These are phyloP conservation scores for Aspergillus udagawae DNA, from an alignment of 2,329 filamentous ascomycete genomes.

Conservation along the genomic window DNA sequence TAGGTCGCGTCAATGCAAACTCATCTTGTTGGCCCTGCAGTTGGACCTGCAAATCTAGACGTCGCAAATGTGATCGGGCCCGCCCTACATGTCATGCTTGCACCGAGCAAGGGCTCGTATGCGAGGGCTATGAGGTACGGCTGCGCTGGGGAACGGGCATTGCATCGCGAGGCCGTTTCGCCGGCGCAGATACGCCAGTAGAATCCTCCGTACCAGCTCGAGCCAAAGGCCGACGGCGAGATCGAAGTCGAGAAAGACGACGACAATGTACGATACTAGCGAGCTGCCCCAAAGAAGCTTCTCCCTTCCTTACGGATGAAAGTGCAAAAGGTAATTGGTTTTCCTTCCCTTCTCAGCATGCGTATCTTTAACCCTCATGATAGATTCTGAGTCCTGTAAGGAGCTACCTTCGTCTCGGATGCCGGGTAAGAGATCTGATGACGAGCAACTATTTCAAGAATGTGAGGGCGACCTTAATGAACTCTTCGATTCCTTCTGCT, in stretches of 20 bases:
- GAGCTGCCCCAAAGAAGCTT: not conserved
- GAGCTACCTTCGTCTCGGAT: not conserved
- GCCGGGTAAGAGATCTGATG: slow-evolving; percentile 1
- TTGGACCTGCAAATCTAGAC: slow-evolving; percentile 29
- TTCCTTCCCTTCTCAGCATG: not conserved
- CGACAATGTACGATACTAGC: not conserved
- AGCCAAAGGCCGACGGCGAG: slow-evolving; percentile 22
- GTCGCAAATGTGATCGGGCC: slow-evolving; percentile 25
- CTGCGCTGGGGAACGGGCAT: slow-evolving; percentile 29
- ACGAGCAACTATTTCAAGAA: slow-evolving; percentile 20
- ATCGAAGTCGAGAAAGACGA: slow-evolving; percentile 18
- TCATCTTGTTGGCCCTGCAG: not conserved
- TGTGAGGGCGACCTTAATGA: slow-evolving; percentile 20
- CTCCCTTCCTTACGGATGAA: not conserved
- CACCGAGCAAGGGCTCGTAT: slow-evolving; percentile 17
- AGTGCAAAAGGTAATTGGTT: not conserved
- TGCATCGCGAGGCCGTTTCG: slow-evolving; percentile 29
- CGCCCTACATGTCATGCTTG: slow-evolving; percentile 24
- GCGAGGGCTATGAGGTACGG: slow-evolving; percentile 30
- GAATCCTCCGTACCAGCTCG: slow-evolving; percentile 19
- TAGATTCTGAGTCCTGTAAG: not conserved
- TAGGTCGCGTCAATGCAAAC: not conserved
- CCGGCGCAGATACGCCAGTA: slow-evolving; percentile 25
- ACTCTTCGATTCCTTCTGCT: not conserved
- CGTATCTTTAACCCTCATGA: not conserved